Evolutionary conservation across 208 protist species (phyloP), one percentile per base, ranked within the genome.

Genomic region (Herpetomonas samuelpessoai): DNA sequence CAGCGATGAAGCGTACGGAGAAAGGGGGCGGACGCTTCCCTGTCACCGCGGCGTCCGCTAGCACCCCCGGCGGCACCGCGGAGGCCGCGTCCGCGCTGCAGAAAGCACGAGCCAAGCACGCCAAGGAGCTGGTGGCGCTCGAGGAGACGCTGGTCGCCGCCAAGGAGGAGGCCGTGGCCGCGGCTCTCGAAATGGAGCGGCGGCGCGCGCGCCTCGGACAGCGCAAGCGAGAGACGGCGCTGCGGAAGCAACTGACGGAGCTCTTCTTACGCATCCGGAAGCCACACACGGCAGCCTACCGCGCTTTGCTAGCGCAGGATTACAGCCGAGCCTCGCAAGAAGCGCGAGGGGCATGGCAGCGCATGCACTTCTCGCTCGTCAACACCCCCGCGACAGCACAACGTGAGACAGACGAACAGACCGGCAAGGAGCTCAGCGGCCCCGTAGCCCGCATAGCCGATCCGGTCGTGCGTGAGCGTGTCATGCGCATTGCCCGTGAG

Each of bases 91-190:
- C 14, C 9, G 6, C 30, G 26, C 19, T 21, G 25, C 51, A 2
- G 57, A 50, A 10, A 57, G 31, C 0, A 50, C 55, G 9, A 30
- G 50, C 39, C 27, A 24, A 1, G 56, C 62, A 41, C 18, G 60
- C 62, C 0, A 45, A 31, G 12, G 49, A 80, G 46, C 59, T 80
- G 9, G 74, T 68, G 12, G 62, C 65, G 28, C 57, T 62, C 14
- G 35, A 41, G 14, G 35, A 41, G 35, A 6, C 9, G 35, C 35
- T 41, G 9, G 14, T 14, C 6, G 35, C 35, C 9, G 35, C 35
- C 9, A 41, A 41, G 35, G 35, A 41, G 35, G 35, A 6, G 35
- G 35, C 35, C 6, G 35, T 41, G 35, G n/a, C n/a, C n/a, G n/a
- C n/a, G n/a, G n/a, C 68, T 79, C 56, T 53, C 65, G 47, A 53